Base-by-base conservation (phyloP, 202 grass and related monocot species). In the Hordeum pubiflorum region DNA sequence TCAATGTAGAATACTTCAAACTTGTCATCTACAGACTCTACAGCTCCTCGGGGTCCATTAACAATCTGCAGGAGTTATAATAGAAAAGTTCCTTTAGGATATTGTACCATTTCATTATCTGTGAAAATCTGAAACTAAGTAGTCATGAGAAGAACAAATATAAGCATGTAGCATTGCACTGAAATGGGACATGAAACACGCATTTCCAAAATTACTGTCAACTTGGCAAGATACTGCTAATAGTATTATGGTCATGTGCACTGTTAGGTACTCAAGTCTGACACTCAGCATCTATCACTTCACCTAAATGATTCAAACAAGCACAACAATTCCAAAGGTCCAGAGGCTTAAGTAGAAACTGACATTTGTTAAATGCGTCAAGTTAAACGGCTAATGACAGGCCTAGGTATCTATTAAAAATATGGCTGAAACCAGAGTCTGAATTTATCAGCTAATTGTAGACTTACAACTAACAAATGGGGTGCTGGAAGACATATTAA, bases 1-100 rank as follows among this genome's bases (percentile, higher is more conserved):
- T 99, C 96, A 52, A 99, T 90, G 67, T 99, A 99, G 79, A 99
- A 99, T 37, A 99, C 92, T 87, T 99, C 96, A 81, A 90, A 99
- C 29, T 91, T 86, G 84, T 99, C 90, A 27, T 87, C 74, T 34
- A 79, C 67, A 78, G 96, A 99, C 84, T 88, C 76, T 46, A 96
- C 92, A 74, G 70, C 85, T 85, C 86, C 91, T 79, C 87, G 89
- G 74, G 92, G 96, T 78, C 92, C 96, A 87, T 83, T 99, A 34
- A 99, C 96, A 75, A 99, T 90, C 96, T 99, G 78, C 54, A 84
- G 22, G 38, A 82, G 58, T 65, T 58, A 82, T 38, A 70, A 36
- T 33, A 10, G 21, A 74, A 23, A 76, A 70, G 14, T n/a, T 78
- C 72, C 18, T 26, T 43, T 55, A 67, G 61, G 15, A 39, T 38